Base-by-base conservation (phyloP, 1,139 yeast species). In the Taphrina communis region DNA sequence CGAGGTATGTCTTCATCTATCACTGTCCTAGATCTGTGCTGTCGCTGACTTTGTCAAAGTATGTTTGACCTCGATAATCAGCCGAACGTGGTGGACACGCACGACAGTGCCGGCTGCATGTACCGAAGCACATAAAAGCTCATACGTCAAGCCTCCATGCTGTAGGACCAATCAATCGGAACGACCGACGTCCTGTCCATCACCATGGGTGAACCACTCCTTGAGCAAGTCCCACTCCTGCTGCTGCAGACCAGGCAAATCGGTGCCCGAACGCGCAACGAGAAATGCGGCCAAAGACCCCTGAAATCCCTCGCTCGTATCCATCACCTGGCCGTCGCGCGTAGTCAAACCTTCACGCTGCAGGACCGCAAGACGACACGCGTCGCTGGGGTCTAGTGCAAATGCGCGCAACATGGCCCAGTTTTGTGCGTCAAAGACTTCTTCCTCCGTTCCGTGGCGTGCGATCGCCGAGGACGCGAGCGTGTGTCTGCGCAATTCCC, bases 131-230 rank as follows among this genome's bases (percentile, higher is more conserved):
- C 48, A 50, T 50, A 3, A 11, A 50, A 50, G n/a, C 51, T 25
- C 31, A 25, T n/a, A n/a, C n/a, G n/a, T n/a, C n/a, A n/a, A n/a
- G n/a, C n/a, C n/a, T n/a, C n/a, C n/a, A n/a, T n/a, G n/a, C n/a
- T n/a, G n/a, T n/a, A n/a, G 35, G 3, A n/a, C 6, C 12, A 4
- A 9, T 7, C 6, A 12, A 4, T 21, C 14, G 42, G 14, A 39
- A 11, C 51, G n/a, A 46, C 51, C 51, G n/a, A 46, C 51, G 25
- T n/a, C 11, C n/a, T n/a, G 19, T n/a, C 51, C 51, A 46, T 46
- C 19, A n/a, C 51, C 51, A 9, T n/a, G 19, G 9, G 19, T 19
- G 21, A 46, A 46, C 51, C 51, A 46, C 11, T 46, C 4, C 25
- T 5, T 19, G 25, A 46, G 25, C 19, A 46, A 46, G 9, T 46